Evolutionary conservation across 2,329 filamentous ascomycete species (phyloP).

Genomic region (Xylariomycetidae sp.): DNA sequence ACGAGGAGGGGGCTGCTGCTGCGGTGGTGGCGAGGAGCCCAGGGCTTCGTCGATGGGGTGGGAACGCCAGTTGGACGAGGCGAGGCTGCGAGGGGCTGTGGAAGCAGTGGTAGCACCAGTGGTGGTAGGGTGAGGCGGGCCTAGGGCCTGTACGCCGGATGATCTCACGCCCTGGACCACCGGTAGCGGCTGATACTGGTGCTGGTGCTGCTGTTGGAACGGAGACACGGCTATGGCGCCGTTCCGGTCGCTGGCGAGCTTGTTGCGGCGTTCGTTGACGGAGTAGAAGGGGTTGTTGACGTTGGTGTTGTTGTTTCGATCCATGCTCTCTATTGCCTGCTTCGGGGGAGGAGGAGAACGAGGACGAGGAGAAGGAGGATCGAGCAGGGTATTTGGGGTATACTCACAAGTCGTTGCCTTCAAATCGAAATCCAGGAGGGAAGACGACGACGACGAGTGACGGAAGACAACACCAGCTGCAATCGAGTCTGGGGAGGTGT

Average conservation of each 20-base stretch:
- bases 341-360: no score
- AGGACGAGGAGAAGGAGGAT: no score
- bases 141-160: no score
- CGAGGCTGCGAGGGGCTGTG: constrained; percentile 18
- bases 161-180: no score
- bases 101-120: background rate
- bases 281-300: constrained; percentile 21
- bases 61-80: constrained; percentile 25
- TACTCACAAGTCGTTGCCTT: constrained; percentile 14
- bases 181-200: constrained; percentile 1
- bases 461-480: background rate
- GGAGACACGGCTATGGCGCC: constrained; percentile 3
- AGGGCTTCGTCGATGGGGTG: constrained; percentile 14
- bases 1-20: background rate
- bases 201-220: constrained; percentile 10
- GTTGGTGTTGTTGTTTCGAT: no score
- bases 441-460: constrained; percentile 13
- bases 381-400: constrained; percentile 12
- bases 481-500: constrained; percentile 18
- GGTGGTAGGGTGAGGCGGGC: constrained; percentile 11
- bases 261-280: constrained; percentile 22
- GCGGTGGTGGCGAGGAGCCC: background rate
- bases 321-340: constrained; percentile 15
- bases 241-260: constrained; percentile 17
- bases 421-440: constrained; percentile 17